Conservation (phyloP, 768 basidiomycete genomes). For the Tricholoma sp. region DNA sequence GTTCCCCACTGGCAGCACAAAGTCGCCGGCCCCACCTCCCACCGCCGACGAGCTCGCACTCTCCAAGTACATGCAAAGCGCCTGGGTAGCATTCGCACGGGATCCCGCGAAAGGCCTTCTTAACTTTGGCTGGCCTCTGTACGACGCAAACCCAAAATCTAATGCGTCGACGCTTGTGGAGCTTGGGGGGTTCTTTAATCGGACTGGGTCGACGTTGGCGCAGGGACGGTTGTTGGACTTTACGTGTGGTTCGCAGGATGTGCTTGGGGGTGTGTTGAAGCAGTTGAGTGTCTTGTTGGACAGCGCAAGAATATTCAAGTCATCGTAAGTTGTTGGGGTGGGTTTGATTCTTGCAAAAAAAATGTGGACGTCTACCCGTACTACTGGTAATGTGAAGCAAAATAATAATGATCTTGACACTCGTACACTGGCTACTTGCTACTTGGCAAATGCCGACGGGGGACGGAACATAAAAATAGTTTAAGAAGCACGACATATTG, state of each 20-base stretch:
- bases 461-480: too few relatives aligned
- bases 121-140: constrained; percentile 22
- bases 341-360: too few relatives aligned
- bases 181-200: constrained; percentile 13
- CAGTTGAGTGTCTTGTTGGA: background rate
- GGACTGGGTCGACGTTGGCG: constrained; percentile 10
- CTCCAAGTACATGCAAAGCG: constrained; percentile 31
- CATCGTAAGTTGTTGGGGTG: too few relatives aligned
- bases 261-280: background rate
- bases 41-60: constrained; percentile 5
- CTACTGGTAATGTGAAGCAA: too few relatives aligned
- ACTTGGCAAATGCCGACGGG: too few relatives aligned
- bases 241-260: constrained; percentile 1
- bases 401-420: too few relatives aligned
- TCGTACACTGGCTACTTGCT: too few relatives aligned
- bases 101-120: constrained; percentile 28
- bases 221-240: constrained; percentile 14
- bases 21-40: constrained; percentile 26
- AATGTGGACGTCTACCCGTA: too few relatives aligned
- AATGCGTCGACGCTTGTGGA: constrained; percentile 15
- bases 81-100: constrained; percentile 41
- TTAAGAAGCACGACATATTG: too few relatives aligned
- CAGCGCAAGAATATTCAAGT: background rate
- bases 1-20: constrained; percentile 29
- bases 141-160: constrained; percentile 14